Evolutionary conservation across 768 basidiomycete genomes (phyloP), one percentile per base, ranked within the genome.

Genomic region (Macrolepiota dolichaula): DNA sequence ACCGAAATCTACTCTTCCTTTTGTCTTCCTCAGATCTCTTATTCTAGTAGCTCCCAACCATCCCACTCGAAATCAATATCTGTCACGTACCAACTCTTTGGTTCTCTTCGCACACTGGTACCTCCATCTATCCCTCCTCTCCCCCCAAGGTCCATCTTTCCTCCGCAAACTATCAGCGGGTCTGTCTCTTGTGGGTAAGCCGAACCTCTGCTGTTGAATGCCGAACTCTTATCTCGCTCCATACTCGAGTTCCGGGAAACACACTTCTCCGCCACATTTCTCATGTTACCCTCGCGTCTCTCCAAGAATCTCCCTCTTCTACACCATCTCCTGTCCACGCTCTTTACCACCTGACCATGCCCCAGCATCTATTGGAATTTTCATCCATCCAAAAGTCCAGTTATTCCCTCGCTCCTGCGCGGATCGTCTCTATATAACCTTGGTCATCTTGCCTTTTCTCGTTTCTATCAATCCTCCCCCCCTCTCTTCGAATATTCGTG

Each of bases 141-240:
- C 13, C 29, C 36, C 51, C 12, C 29, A 59, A 93, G 94, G 92
- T 92, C 91, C 7, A 93, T 93, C 73, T 94, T 93, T 70, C 84
- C 94, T 13, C 91, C 91, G 0, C 91, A 93, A 10, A 1, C 36
- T 29, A 22, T 37, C 36, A 19, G 36, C 52, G 42, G 42, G 42
- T 17, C 42, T 44, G 17, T 44, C 42, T n/a, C 19, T 44, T 3
- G 29, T 32, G 42, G 19, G 42, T 15, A 15, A 17, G 42, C 42
- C 42, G 42, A 17, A 44, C 13, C 3, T 44, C 17, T n/a, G 9
- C n/a, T n/a, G 3, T 44, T 44, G 42, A 22, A 44, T 44, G 42
- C 42, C 42, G 42, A 44, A 19, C 9, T 7, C 42, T 22, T 44
- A 44, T 44, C 42, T 44, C 42, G 17, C 42, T 19, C 17, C 19